These are phyloP conservation scores for Colletotrichum scovillei DNA, from an alignment of 2,329 filamentous ascomycete genomes.

Conservation along the genomic window DNA sequence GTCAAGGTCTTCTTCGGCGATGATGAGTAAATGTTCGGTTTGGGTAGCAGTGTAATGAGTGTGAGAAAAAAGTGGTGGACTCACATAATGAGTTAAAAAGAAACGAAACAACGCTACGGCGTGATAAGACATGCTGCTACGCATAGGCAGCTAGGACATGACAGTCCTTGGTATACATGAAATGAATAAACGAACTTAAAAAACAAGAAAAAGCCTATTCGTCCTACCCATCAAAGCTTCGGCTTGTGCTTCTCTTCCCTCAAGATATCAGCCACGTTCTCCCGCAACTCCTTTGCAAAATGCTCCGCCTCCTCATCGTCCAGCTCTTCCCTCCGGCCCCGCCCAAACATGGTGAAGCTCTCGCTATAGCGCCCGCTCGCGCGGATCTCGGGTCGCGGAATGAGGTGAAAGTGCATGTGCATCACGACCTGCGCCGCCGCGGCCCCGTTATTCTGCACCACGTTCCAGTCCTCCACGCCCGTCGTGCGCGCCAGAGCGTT, in stretches of 20 bases:
- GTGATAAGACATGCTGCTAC: conserved; percentile 4
- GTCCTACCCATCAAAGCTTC: conserved; percentile 48
- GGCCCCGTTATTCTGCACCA: conserved; percentile 95
- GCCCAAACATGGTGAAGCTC: conserved; percentile 87
- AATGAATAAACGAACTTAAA: conserved; percentile 14
- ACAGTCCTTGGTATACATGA: conserved; percentile 22
- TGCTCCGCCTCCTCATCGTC: conserved; percentile 78
- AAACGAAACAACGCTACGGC: conserved; percentile 17
- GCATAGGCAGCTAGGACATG: background rate
- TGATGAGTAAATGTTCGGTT: conserved; percentile 69
- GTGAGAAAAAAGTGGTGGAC: conserved; percentile 6
- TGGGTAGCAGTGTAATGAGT: conserved; percentile 10
- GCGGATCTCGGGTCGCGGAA: conserved; percentile 80
- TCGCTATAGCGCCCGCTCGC: conserved; percentile 64
- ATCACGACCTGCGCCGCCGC: conserved; percentile 92
- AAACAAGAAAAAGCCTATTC: background rate
- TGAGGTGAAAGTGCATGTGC: conserved; percentile 95
- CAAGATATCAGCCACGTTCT: conserved; percentile 60
- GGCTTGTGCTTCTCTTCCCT: conserved; percentile 42
- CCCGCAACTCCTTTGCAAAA: conserved; percentile 67
- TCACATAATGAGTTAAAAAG: conserved; percentile 27
- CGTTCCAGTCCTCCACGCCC: conserved; percentile 88
- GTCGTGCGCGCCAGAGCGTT: conserved; percentile 76
- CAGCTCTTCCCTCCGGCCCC: conserved; percentile 77
- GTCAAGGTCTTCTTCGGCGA: conserved; percentile 86